These are phyloP conservation scores for Solanum neorickii DNA, from an alignment of 257 asterid genomes.

Conservation along the genomic window DNA sequence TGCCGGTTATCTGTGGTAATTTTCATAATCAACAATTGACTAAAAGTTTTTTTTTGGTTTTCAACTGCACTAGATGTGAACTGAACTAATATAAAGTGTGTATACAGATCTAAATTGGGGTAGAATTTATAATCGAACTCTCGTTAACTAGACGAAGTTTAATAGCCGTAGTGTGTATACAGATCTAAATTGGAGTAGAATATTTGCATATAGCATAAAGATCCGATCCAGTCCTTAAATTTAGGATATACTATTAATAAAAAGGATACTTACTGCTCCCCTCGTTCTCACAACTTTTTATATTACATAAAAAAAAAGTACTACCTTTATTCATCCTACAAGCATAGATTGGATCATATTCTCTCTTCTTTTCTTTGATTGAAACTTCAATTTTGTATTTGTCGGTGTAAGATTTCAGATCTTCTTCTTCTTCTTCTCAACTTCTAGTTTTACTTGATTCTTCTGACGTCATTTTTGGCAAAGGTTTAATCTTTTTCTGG, in stretches of 20 bases:
- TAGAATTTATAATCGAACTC: not conserved
- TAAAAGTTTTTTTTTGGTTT: not conserved
- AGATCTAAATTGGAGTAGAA: not conserved
- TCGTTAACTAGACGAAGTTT: rapidly evolving
- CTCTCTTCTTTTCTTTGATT: not conserved
- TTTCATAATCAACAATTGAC: not conserved
- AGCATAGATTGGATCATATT: not conserved
- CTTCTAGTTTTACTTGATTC: not conserved
- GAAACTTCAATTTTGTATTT: not conserved
- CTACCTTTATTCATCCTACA: not conserved
- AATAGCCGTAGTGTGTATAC: not conserved
- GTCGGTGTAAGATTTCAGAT: not conserved
- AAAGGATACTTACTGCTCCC: not conserved
- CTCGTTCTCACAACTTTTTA: not conserved
- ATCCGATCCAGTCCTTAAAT: not conserved
- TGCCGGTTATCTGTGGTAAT: not conserved
- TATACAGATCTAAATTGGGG: not conserved
- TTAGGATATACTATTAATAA: not conserved
- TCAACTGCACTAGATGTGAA: not conserved
- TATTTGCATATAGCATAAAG: not conserved
- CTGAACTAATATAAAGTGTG: not conserved
- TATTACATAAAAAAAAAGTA: too few relatives aligned
- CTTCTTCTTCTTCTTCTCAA: not conserved
- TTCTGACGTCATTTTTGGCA: not conserved
- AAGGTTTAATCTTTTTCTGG: not conserved